Percentiles rank a stretch among this genome's conserved stretches.
Conservation (phyloP, 805 yeast species). For the Candida taoyuanica region DNA sequence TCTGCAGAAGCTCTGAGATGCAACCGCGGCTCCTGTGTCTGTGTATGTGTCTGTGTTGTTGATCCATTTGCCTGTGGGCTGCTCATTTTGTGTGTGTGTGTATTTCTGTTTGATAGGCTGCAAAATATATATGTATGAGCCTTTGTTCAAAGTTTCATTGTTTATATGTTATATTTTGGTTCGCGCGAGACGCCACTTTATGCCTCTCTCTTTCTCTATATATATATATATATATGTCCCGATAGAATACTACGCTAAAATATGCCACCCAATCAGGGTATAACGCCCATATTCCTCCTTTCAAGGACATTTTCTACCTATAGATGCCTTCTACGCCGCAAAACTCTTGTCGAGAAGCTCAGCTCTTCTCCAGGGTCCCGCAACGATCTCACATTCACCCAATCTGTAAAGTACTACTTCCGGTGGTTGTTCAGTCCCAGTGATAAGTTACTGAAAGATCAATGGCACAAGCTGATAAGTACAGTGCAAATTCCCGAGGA, state of each 20-base stretch:
- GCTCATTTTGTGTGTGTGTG: background rate
- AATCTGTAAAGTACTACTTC: conserved; percentile 15
- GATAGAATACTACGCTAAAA: too few relatives aligned
- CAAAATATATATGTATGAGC: too few relatives aligned
- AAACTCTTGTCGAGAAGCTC: conserved; percentile 16
- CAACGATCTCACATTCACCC: conserved; percentile 12
- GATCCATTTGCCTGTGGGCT: background rate
- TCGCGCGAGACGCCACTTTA: too few relatives aligned
- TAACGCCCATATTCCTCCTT: too few relatives aligned
- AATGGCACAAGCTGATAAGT: conserved; percentile 18
- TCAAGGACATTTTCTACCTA: conserved; percentile 1
- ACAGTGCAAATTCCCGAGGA: conserved; percentile 11
- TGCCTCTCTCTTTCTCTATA: too few relatives aligned
- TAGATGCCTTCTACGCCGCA: conserved; percentile 2
- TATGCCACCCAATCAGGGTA: too few relatives aligned
- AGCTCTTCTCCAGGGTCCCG: conserved; percentile 12
- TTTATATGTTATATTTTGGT: too few relatives aligned
- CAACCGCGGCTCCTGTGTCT: conserved; percentile 7
- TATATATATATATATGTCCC: too few relatives aligned
- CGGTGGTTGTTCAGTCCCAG: conserved; percentile 19
- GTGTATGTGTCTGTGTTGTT: background rate
- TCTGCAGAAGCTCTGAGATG: conserved; percentile 21
- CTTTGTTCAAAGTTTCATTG: too few relatives aligned
- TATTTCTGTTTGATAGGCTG: too few relatives aligned
- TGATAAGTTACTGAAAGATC: conserved; percentile 9